Base-by-base conservation (phyloP, 192 early-diverging fungal species). In the Podila clonocystis region DNA sequence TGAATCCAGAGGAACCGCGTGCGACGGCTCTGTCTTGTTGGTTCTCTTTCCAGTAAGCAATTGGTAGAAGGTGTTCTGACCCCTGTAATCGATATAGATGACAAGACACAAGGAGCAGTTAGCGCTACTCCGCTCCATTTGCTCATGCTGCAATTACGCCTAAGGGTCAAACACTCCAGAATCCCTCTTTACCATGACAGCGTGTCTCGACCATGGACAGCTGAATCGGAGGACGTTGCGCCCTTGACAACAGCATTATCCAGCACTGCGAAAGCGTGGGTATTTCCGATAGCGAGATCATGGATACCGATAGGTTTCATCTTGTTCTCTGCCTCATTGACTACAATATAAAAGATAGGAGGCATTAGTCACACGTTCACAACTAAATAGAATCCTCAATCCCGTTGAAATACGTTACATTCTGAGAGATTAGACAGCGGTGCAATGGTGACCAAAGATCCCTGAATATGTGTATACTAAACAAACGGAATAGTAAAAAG, bases 241-340 rank as follows among this genome's bases (percentile, higher is more conserved):
- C 73, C 63, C 45, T 82, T 67, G 11, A 31, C 68, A 13, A 82
- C 66, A 3, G 70, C 77, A 48, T 86, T 86, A 50, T 86, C 73
- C 15, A 86, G 55, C 1, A 86, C 85, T 49, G 82, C 82, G 58
- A 83, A 78, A 9, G 66, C 77, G 36, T 86, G 85, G n/a, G 85
- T 86, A 1, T 58, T 59, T 28, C 85, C 85, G 15, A 76, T 70
- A 6, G 66, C 72, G 22, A 86, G 64, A 38, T 70, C 72, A 22
- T 74, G 59, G 65, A 86, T 82, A 1, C 82, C 68, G 41, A 86
- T 75, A 12, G 85, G 76, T 41, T 70, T 60, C 48, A 83, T 62
- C 58, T 82, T 76, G 7, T 79, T 83, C 33, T 73, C 58, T 5
- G 55, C 31, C 62, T 86, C 85, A 29, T 80, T 74, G 57, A 73